A percentile compares a stretch with the other conserved stretches of the same genome.
Evolutionary conservation across 1,139 yeast species (phyloP).

Genomic region (Hemisphaericaspora xylanilytica): DNA sequence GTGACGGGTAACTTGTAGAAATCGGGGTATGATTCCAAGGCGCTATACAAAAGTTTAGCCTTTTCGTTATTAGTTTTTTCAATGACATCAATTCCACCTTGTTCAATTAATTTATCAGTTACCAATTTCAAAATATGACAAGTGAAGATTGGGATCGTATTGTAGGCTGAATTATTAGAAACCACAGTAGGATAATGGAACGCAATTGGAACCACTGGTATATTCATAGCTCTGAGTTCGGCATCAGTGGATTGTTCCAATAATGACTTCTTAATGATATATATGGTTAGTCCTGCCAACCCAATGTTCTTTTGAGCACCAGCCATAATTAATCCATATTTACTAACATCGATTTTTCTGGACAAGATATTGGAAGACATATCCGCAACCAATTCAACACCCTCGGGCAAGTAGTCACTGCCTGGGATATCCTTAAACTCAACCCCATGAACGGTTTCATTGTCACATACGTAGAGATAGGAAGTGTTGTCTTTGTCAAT

Average conservation of each 20-base stretch:
- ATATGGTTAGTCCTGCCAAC: constrained; percentile 89
- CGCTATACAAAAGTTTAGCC: constrained; percentile 59
- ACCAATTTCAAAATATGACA: constrained; percentile 82
- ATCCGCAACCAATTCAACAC: constrained; percentile 84
- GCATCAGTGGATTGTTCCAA: constrained; percentile 66
- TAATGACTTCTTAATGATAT: constrained; percentile 79
- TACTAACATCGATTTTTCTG: constrained; percentile 72
- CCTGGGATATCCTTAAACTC: constrained; percentile 65
- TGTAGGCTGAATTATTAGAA: constrained; percentile 86
- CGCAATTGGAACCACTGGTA: constrained; percentile 85
- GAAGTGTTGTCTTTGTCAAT: constrained; percentile 56
- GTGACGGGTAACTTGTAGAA: constrained; percentile 69
- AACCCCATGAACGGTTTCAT: constrained; percentile 93
- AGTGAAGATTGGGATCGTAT: constrained; percentile 92
- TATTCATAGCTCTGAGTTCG: constrained; percentile 52
- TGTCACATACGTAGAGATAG: constrained; percentile 87
- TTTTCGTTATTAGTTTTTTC: constrained; percentile 58
- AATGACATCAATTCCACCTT: constrained; percentile 59
- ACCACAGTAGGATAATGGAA: constrained; percentile 85
- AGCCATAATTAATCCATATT: constrained; percentile 83
- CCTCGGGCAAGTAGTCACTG: constrained; percentile 55
- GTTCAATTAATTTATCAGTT: constrained; percentile 54
- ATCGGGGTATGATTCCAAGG: constrained; percentile 62
- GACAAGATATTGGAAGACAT: constrained; percentile 92
- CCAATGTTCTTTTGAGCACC: constrained; percentile 99